phyloP scores from a whole-genome alignment of 1,139 yeast genomes.

The Barnettozyma hawaiiensis region DNA sequence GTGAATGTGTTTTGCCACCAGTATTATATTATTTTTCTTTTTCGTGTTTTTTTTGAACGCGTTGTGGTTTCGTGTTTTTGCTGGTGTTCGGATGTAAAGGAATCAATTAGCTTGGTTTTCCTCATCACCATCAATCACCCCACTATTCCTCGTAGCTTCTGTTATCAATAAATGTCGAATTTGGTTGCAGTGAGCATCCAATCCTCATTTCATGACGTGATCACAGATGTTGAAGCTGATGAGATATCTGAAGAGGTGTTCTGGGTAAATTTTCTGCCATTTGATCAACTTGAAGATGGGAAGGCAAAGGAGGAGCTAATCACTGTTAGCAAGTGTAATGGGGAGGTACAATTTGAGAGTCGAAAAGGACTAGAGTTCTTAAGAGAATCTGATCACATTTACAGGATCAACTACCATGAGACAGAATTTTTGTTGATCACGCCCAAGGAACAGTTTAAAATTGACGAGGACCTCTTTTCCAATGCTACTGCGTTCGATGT shows the following conservation, averaged over 20 bases:
- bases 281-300: slow-evolving; percentile 28
- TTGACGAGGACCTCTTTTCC: not conserved
- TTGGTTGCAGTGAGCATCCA: slow-evolving; percentile 32
- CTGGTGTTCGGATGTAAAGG: slow-evolving; percentile 7
- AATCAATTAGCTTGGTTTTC: no score
- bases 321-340: slow-evolving; percentile 10
- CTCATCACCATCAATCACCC: not conserved
- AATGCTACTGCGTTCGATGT: slow-evolving; percentile 29
- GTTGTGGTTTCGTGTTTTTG: slow-evolving; percentile 3
- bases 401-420: slow-evolving; percentile 17
- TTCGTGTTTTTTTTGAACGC: slow-evolving; percentile 3
- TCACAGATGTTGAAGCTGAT: slow-evolving; percentile 32
- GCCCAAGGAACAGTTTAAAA: slow-evolving; percentile 10
- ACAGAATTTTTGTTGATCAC: slow-evolving; percentile 13
- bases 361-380: slow-evolving; percentile 14
- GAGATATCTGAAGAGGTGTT: slow-evolving; percentile 29
- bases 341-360: slow-evolving; percentile 11
- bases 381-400: slow-evolving; percentile 4
- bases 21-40: not conserved
- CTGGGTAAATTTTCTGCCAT: slow-evolving; percentile 38
- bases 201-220: slow-evolving; percentile 36
- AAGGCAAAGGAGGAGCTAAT: slow-evolving; percentile 26
- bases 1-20: slow-evolving; percentile 2
- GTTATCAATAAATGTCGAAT: not conserved
- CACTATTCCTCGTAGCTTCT: not conserved